Evolutionary conservation across 2,329 filamentous ascomycete species (phyloP).

Genomic region (Lachnellula arida): DNA sequence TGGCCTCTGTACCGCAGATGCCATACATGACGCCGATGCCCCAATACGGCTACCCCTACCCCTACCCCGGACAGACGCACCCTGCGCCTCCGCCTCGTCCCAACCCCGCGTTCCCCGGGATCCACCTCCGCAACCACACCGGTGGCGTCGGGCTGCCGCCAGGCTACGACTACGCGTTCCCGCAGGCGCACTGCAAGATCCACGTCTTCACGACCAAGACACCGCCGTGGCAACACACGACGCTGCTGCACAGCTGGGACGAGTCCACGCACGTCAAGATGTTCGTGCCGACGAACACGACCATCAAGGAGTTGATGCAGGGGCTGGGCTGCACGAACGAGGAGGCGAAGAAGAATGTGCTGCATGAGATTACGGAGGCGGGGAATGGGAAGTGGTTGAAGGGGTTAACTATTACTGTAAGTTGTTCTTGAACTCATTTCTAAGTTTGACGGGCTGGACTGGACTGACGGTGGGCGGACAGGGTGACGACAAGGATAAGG

Average conservation of each 20-base stretch:
- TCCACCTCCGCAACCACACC: constrained; percentile 52
- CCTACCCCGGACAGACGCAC: background rate
- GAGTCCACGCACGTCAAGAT: constrained; percentile 43
- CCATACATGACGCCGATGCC: background rate
- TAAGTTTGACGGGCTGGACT: background rate
- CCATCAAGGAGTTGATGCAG: constrained; percentile 51
- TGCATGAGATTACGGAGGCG: constrained; percentile 52
- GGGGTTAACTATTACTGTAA: constrained; percentile 41
- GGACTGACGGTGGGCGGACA: background rate
- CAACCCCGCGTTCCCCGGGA: constrained; percentile 40
- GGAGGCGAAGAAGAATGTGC: constrained; percentile 47
- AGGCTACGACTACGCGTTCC: constrained; percentile 61
- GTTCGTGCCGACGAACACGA: constrained; percentile 49
- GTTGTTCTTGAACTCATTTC: background rate
- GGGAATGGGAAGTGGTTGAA: constrained; percentile 56
- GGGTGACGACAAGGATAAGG: constrained; percentile 42
- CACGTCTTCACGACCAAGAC: constrained; percentile 49
- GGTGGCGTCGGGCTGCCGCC: constrained; percentile 55
- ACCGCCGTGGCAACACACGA: constrained; percentile 45
- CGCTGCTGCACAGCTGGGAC: constrained; percentile 37
- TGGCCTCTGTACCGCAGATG: background rate
- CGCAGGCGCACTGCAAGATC: constrained; percentile 52
- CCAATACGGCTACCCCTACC: background rate
- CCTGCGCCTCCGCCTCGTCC: constrained; percentile 3
- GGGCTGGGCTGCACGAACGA: constrained; percentile 54